Percentiles rank a stretch among this genome's conserved stretches.
Conservation (phyloP, 371 early-diverging fungal species). For the Amoeboaphelidium protococcarum region DNA sequence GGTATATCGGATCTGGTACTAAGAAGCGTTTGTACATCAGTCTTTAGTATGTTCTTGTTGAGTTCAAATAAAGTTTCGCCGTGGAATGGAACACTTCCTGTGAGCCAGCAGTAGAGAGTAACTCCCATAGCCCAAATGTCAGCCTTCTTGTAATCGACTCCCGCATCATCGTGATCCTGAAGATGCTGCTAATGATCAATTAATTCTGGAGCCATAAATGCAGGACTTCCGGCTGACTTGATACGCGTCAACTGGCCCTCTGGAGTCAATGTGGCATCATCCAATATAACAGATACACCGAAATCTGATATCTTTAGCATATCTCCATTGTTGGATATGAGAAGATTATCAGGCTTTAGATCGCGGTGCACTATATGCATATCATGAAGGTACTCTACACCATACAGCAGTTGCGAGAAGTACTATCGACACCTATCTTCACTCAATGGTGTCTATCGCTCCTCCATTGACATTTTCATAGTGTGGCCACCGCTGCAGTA, state of each 20-base stretch:
- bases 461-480: background rate
- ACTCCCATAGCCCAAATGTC: slow-evolving; percentile 98
- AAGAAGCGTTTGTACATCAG: too few relatives aligned
- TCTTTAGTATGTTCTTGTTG: background rate
- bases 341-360: background rate
- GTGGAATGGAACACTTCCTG: slow-evolving; percentile 85
- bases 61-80: slow-evolving; percentile 90
- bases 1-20: too few relatives aligned
- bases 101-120: slow-evolving; percentile 88
- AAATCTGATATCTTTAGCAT: background rate
- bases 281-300: background rate
- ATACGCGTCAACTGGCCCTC: too few relatives aligned
- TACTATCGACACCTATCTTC: background rate
- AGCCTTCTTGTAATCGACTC: slow-evolving; percentile 26
- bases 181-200: too few relatives aligned
- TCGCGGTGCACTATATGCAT: background rate
- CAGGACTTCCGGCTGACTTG: slow-evolving; percentile 86
- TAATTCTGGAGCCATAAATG: slow-evolving; percentile 83
- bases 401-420: background rate
- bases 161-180: background rate
- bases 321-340: background rate
- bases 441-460: background rate
- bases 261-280: background rate
- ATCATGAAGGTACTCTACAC: background rate
- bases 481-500: background rate